These are phyloP conservation scores for Lactifluus echinatus DNA, from an alignment of 768 basidiomycete genomes.

Conservation along the genomic window DNA sequence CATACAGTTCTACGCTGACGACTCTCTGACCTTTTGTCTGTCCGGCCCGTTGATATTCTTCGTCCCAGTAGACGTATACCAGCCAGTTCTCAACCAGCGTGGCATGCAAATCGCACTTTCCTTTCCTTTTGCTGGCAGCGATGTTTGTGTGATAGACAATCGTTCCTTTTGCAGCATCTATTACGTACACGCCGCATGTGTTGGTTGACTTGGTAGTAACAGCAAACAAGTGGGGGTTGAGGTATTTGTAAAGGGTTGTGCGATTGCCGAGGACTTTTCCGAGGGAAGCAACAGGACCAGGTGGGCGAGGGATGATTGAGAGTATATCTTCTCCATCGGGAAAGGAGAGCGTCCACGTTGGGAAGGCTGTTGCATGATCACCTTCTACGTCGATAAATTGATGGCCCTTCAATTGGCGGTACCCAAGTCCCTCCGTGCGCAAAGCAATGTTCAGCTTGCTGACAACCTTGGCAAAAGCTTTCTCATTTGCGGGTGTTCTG, in stretches of 20 bases:
- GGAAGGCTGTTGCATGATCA: conserved; percentile 41
- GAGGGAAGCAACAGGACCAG: conserved; percentile 58
- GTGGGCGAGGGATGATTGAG: conserved; percentile 38
- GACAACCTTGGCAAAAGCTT: conserved; percentile 37
- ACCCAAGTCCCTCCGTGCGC: conserved; percentile 34
- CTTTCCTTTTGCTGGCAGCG: conserved; percentile 32
- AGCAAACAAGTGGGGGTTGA: conserved; percentile 72
- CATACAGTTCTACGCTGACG: conserved; percentile 84
- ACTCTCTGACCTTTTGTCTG: conserved; percentile 61
- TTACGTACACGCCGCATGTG: conserved; percentile 58
- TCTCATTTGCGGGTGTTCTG: conserved; percentile 38
- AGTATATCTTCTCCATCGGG: conserved; percentile 49
- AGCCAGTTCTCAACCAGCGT: conserved; percentile 86
- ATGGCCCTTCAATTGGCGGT: conserved; percentile 49
- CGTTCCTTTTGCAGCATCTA: conserved; percentile 76
- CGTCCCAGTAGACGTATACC: conserved; percentile 79
- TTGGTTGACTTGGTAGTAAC: conserved; percentile 41
- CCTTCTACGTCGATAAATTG: conserved; percentile 37
- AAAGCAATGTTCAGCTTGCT: conserved; percentile 50
- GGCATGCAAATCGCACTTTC: conserved; percentile 57
- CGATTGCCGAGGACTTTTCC: conserved; percentile 85
- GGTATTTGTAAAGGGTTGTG: conserved; percentile 87
- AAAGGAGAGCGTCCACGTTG: conserved; percentile 60
- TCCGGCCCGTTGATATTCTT: conserved; percentile 36
- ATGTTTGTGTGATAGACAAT: conserved; percentile 60